A percentile compares a stretch with the other conserved stretches of the same genome.
Evolutionary conservation across 2,329 filamentous ascomycete genomes (phyloP).

Genomic region (Scortechinia acanthostroma): DNA sequence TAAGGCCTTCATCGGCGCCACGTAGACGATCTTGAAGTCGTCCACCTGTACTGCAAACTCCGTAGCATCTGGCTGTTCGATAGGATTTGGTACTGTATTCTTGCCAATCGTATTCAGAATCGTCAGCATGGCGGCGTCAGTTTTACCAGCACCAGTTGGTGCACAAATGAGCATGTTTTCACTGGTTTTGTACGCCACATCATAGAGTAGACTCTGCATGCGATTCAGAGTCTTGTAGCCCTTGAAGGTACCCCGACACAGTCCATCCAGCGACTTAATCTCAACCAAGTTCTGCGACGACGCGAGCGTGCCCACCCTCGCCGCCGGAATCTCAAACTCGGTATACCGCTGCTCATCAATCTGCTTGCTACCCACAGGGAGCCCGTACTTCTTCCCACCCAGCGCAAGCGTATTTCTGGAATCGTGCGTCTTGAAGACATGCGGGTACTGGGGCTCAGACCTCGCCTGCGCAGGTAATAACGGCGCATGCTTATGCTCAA

Average conservation of each 20-base stretch:
- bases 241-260: slow-evolving; percentile 86
- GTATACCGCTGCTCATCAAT: slow-evolving; percentile 74
- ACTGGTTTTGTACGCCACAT: slow-evolving; percentile 87
- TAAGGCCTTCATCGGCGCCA: slow-evolving; percentile 96
- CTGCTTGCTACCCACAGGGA: slow-evolving; percentile 71
- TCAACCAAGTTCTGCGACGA: slow-evolving; percentile 69
- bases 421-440: slow-evolving; percentile 79
- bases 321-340: slow-evolving; percentile 80
- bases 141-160: slow-evolving; percentile 97
- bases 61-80: slow-evolving; percentile 63
- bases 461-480: slow-evolving; percentile 67
- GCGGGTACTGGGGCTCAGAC: slow-evolving; percentile 71
- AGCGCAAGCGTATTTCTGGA: slow-evolving; percentile 80
- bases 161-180: slow-evolving; percentile 99
- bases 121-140: slow-evolving; percentile 93
- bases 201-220: slow-evolving; percentile 96
- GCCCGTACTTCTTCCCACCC: slow-evolving; percentile 72
- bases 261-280: slow-evolving; percentile 77
- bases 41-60: slow-evolving; percentile 79
- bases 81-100: slow-evolving; percentile 73
- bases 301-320: slow-evolving; percentile 68
- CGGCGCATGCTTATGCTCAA: slow-evolving; percentile 72
- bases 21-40: slow-evolving; percentile 97
- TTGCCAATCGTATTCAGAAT: slow-evolving; percentile 85
- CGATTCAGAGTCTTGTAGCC: slow-evolving; percentile 90